A percentile compares a stretch with the other conserved stretches of the same genome.
These are phyloP conservation scores for Lentinula aciculospora DNA, from an alignment of 768 basidiomycete genomes.

Conservation along the genomic window DNA sequence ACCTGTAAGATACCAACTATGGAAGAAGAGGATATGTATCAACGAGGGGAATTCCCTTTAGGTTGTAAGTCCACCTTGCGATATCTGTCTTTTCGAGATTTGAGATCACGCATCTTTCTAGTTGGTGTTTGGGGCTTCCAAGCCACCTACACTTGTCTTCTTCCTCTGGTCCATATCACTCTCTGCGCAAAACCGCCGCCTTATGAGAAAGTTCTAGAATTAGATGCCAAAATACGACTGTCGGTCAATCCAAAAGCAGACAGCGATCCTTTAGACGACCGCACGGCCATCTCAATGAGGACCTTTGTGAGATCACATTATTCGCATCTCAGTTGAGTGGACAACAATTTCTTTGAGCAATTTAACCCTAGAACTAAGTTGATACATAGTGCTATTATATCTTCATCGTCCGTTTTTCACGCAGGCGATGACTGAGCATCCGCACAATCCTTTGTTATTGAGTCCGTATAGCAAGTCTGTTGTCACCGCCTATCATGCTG, in stretches of 20 bases:
- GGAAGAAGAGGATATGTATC: slow-evolving; percentile 39
- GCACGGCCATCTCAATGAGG: slow-evolving; percentile 35
- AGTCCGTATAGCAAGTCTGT: slow-evolving; percentile 48
- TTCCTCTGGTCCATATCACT: slow-evolving; percentile 34
- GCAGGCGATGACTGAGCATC: slow-evolving; percentile 44
- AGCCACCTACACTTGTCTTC: slow-evolving; percentile 33
- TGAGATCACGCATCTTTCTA: slow-evolving; percentile 14
- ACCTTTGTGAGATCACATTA: slow-evolving; percentile 37
- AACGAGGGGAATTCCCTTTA: slow-evolving; percentile 34
- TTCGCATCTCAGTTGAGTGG: slow-evolving; percentile 33
- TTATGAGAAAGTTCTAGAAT: slow-evolving; percentile 41
- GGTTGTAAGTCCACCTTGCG: slow-evolving; percentile 31
- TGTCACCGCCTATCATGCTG: slow-evolving; percentile 43
- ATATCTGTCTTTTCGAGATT: background rate
- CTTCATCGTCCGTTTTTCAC: slow-evolving; percentile 56
- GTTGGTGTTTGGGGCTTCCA: slow-evolving; percentile 45
- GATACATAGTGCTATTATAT: slow-evolving; percentile 41
- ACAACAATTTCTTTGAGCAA: slow-evolving; percentile 4
- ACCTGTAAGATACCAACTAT: slow-evolving; percentile 41
- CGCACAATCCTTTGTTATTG: slow-evolving; percentile 35
- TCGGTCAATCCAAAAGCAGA: slow-evolving; percentile 21
- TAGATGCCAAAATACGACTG: slow-evolving; percentile 45
- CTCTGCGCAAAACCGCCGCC: slow-evolving; percentile 36
- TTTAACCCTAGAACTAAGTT: background rate
- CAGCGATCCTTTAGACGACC: slow-evolving; percentile 16